Evolutionary conservation across 179 eudicot species (phyloP), one percentile per base, ranked within the genome.

Genomic region (Sideroxylon spinosum): DNA sequence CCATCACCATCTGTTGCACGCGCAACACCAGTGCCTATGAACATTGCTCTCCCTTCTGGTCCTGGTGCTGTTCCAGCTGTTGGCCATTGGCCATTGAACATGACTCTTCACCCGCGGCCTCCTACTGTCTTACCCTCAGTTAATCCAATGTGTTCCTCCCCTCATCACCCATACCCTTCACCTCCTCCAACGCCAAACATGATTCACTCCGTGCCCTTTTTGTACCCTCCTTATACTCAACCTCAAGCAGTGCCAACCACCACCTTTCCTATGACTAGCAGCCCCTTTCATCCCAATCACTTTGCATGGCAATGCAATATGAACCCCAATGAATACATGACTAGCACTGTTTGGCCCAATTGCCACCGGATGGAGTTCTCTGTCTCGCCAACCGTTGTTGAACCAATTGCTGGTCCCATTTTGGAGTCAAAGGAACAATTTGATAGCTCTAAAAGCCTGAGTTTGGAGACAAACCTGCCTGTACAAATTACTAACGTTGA

Each of bases 161-260:
- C 94, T 69, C 97, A 86, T 77, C 98, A 88, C 76, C 84, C 89
- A 6, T 96, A 87, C 82, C 96, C 94, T 12, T 91, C 99, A 70
- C 93, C 98, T 74, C 99, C 99, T 65, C 81, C 80, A 26, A 91
- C 98, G 29, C 98, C 97, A 29, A 90, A 86, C 85, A 87, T 95
- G 72, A 91, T 95, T 48, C 97, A 87, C 83, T 87, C 88, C 8
- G 81, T 96, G 79, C 95, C 91, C 17, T 92, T 91, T 80, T 80
- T 95, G 83, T 95, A 95, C 80, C 98, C 99, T 55, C 90, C 99
- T 12, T 95, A 79, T 78, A 86, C 91, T 83, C 97, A 93, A 82
- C 83, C 91, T 19, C 93, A 86, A 74, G 84, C 93, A 57, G 65
- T 94, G 32, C 90, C 97, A 76, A 86, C 89, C 49, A 86, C 81